Base-by-base conservation (phyloP, 2,329 filamentous ascomycete species). In the Akanthomyces dipterigenus region DNA sequence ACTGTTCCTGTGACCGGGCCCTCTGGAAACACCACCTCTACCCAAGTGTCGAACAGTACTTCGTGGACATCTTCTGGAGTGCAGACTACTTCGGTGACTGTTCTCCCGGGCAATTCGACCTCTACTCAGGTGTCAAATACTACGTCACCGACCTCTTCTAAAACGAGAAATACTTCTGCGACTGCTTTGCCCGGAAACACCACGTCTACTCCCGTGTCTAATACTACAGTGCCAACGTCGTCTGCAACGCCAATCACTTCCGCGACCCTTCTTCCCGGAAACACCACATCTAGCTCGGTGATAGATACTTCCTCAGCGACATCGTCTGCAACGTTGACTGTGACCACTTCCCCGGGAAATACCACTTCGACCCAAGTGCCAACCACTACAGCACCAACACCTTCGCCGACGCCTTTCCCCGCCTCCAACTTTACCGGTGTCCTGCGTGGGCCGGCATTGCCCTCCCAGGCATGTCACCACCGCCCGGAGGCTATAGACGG, bases 401-500 rank as follows among this genome's bases (percentile, higher is more conserved):
- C 46, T 14, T 43, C 56, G 1, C 24, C 56, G 16, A 59, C 46
- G 24, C 45, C 57, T 5, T 36, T 63, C 14, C 4, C 18, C 2
- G 57, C 48, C 8, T 34, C 51, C 34, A 63, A 63, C 31, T 61
- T 63, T 36, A 63, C 62, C 24, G 26, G 51, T 16, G 57, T 60
- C 22, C n/a, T 56, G 24, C 56, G 57, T 9, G 57, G 56, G 16
- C 42, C 57, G 18, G 57, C 57, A 1, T 50, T 57, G 5, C 45
- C 57, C 2, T 34, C 24, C 7, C 50, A 54, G n/a, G 26, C 71
- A 12, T 75, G 73, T 58, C 71, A 73, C 59, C 67, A 67, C 11
- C 66, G 73, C 22, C 66, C 71, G 0, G 61, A 53, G 8, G 65
- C 22, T 58, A 65, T n/a, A 64, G 63, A 34, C 68, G 67, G 5